A percentile compares a stretch with the other conserved stretches of the same genome.
These are phyloP conservation scores for Amylocystis lapponica DNA, from an alignment of 768 basidiomycete species.

Conservation along the genomic window DNA sequence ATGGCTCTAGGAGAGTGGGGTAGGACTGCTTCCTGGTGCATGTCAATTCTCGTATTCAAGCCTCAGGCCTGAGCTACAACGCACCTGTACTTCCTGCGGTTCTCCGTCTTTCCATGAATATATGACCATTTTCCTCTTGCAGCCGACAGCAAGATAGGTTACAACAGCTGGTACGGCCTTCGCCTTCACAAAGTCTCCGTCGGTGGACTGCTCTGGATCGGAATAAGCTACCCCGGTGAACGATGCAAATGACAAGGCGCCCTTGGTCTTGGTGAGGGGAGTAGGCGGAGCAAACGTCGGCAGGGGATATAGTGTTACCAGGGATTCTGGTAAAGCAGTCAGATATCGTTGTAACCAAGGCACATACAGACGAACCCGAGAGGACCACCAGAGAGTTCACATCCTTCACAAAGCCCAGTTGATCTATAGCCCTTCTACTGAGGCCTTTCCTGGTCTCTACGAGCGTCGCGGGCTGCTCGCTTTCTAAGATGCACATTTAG, in stretches of 20 bases:
- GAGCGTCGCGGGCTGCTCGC: slow-evolving; percentile 31
- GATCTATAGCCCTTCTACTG: slow-evolving; percentile 72
- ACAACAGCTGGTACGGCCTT: slow-evolving; percentile 58
- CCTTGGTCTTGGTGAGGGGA: slow-evolving; percentile 68
- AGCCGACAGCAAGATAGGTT: slow-evolving; percentile 81
- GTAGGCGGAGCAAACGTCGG: slow-evolving; percentile 68
- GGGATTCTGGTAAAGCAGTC: slow-evolving; percentile 45
- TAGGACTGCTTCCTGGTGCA: slow-evolving; percentile 64
- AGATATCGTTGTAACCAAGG: background rate
- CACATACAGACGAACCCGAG: slow-evolving; percentile 51
- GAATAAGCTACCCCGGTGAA: slow-evolving; percentile 54
- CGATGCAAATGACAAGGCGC: slow-evolving; percentile 78
- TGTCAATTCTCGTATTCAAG: background rate
- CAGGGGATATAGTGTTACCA: slow-evolving; percentile 69
- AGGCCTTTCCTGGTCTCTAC: slow-evolving; percentile 65
- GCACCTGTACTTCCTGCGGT: slow-evolving; percentile 62
- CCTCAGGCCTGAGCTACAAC: slow-evolving; percentile 8
- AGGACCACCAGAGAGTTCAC: slow-evolving; percentile 82
- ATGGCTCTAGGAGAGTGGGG: slow-evolving; percentile 90
- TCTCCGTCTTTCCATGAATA: slow-evolving; percentile 88
- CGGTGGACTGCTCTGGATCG: slow-evolving; percentile 18
- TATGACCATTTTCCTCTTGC: slow-evolving; percentile 76
- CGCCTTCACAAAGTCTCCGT: slow-evolving; percentile 17
- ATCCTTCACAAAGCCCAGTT: slow-evolving; percentile 79
- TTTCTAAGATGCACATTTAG: too few relatives aligned